phyloP scores from a whole-genome alignment of 805 yeast species.

The Ogataea zsoltii region DNA sequence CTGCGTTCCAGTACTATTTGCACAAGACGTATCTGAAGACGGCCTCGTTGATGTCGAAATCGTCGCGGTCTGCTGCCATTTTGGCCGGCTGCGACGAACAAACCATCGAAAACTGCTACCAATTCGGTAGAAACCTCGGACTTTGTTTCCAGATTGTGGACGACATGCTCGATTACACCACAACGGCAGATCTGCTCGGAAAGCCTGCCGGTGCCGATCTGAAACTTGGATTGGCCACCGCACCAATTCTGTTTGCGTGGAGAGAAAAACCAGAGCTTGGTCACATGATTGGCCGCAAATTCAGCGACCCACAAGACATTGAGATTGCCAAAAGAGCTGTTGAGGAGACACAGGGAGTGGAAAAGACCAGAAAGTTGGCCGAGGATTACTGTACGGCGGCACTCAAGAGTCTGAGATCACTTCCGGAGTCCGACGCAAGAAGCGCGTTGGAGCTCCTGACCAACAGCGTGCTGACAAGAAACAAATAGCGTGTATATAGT shows the following conservation, averaged over 20 bases:
- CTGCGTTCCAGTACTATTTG: slow-evolving; percentile 92
- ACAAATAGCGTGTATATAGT: slow-evolving; percentile 44
- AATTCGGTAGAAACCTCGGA: slow-evolving; percentile 91
- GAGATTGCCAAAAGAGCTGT: slow-evolving; percentile 80
- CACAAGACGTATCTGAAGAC: slow-evolving; percentile 96
- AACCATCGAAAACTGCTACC: slow-evolving; percentile 82
- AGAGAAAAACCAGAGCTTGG: slow-evolving; percentile 82
- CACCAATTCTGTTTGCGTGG: slow-evolving; percentile 96
- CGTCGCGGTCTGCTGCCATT: slow-evolving; percentile 90
- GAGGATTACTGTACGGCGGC: slow-evolving; percentile 77
- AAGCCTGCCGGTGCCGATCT: slow-evolving; percentile 97
- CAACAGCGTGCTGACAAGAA: slow-evolving; percentile 78
- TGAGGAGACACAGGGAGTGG: slow-evolving; percentile 67
- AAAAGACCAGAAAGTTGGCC: slow-evolving; percentile 74
- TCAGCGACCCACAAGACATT: slow-evolving; percentile 78
- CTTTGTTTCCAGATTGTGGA: slow-evolving; percentile 95
- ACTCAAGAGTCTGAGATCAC: slow-evolving; percentile 60
- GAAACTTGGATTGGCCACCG: slow-evolving; percentile 92
- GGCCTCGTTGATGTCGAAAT: slow-evolving; percentile 90
- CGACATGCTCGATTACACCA: slow-evolving; percentile 92
- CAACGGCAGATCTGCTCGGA: slow-evolving; percentile 81
- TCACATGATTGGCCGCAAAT: slow-evolving; percentile 78
- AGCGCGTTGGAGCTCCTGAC: slow-evolving; percentile 86
- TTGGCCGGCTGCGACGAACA: slow-evolving; percentile 77
- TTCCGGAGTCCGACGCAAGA: slow-evolving; percentile 89